Conservation (phyloP, 1,139 yeast genomes). For the Hansenula lynferdii region DNA sequence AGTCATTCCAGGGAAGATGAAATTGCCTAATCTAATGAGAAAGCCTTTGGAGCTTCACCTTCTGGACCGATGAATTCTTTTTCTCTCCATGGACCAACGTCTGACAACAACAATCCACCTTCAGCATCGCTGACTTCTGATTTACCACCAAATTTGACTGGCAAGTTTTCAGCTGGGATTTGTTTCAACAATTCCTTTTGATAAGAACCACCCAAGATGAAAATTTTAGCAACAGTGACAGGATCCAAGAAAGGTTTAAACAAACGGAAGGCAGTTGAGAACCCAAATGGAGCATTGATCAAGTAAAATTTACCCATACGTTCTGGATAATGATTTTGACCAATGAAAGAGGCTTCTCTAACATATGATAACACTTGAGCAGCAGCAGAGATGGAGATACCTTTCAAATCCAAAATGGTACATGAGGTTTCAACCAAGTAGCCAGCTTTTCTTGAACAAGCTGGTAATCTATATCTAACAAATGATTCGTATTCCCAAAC, state of each 20-base stretch:
- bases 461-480: slow-evolving; percentile 80
- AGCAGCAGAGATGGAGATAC: slow-evolving; percentile 81
- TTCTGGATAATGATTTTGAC: slow-evolving; percentile 98
- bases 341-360: slow-evolving; percentile 87
- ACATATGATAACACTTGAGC: slow-evolving; percentile 84
- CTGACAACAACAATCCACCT: slow-evolving; percentile 83
- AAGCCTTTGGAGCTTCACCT: slow-evolving; percentile 74
- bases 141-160: slow-evolving; percentile 83
- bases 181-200: slow-evolving; percentile 82
- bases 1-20: too few species aligned
- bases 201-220: slow-evolving; percentile 77
- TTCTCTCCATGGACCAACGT: slow-evolving; percentile 98
- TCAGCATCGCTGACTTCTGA: slow-evolving; percentile 59
- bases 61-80: slow-evolving; percentile 77
- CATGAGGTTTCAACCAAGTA: slow-evolving; percentile 89
- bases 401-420: slow-evolving; percentile 92
- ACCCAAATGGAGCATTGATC: slow-evolving; percentile 97
- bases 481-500: slow-evolving; percentile 98
- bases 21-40: slow-evolving; percentile 24
- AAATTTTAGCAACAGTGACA: slow-evolving; percentile 95
- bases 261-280: slow-evolving; percentile 85
- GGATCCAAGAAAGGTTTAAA: slow-evolving; percentile 96
- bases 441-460: slow-evolving; percentile 83
- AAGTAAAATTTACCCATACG: slow-evolving; percentile 97
- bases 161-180: slow-evolving; percentile 90